Percentiles rank a stretch among this genome's conserved stretches.
These are phyloP conservation scores for Orychophragmus violaceus DNA, from an alignment of 345 rosid species.

Conservation along the genomic window DNA sequence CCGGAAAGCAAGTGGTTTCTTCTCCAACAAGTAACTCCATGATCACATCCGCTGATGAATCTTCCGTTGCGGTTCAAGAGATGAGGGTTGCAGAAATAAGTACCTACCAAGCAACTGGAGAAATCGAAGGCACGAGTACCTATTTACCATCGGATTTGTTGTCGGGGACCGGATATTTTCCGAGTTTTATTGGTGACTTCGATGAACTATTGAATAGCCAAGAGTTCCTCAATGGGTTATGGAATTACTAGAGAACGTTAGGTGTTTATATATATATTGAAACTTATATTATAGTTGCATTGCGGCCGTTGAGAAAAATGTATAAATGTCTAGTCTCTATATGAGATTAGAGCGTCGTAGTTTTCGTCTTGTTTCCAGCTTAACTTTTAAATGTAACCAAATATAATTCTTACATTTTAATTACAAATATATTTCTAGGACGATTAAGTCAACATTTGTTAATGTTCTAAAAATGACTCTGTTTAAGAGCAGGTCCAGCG, in stretches of 20 bases:
- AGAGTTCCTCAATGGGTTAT: constrained; percentile 32
- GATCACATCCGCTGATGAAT: constrained; percentile 24
- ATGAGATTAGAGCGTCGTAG: constrained; percentile 7
- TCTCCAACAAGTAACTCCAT: constrained; percentile 30
- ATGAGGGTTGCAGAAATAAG: constrained; percentile 15
- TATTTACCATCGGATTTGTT: constrained; percentile 26
- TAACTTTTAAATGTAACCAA: not conserved
- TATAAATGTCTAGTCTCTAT: constrained; percentile 9
- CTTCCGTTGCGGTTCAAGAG: constrained; percentile 17
- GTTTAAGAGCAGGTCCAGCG: no score
- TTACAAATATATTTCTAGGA: not conserved
- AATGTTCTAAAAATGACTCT: not conserved
- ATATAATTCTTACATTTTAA: not conserved
- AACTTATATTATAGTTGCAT: constrained; percentile 7
- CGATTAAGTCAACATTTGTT: not conserved
- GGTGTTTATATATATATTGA: not conserved
- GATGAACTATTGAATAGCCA: constrained; percentile 29
- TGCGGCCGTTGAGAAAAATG: constrained; percentile 15
- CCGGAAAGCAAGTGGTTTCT: constrained; percentile 16
- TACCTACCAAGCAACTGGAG: constrained; percentile 15
- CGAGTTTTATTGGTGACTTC: constrained; percentile 15
- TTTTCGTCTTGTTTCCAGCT: constrained; percentile 9
- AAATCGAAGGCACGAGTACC: constrained; percentile 7
- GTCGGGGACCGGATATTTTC: constrained; percentile 18
- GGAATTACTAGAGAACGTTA: constrained; percentile 18